Percentiles rank a stretch among this genome's conserved stretches.
Conservation (phyloP, 257 asterid species). For the Anisodus tanguticus region DNA sequence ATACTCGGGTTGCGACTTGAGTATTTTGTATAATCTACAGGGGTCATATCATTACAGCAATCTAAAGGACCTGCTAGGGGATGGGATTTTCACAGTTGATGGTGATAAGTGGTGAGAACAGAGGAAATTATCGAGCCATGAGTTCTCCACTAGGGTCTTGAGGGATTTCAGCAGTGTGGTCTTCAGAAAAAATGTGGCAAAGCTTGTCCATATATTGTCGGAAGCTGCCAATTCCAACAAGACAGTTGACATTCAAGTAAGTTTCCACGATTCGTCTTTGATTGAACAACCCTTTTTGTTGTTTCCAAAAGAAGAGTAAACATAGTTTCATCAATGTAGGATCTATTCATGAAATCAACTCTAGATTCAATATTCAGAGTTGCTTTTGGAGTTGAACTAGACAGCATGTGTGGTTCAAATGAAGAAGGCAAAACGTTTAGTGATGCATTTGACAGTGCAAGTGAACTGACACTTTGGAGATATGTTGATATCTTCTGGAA, state of each 20-base stretch:
- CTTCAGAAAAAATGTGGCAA: slow-evolving; percentile 56
- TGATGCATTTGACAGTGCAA: slow-evolving; percentile 62
- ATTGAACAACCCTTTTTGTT: background rate
- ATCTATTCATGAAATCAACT: slow-evolving; percentile 60
- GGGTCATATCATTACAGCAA: slow-evolving; percentile 54
- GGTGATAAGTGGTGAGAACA: slow-evolving; percentile 81
- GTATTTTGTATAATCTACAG: slow-evolving; percentile 39
- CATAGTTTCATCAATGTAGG: slow-evolving; percentile 42
- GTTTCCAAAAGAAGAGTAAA: background rate
- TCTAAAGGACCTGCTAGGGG: slow-evolving; percentile 63
- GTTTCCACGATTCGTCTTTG: slow-evolving; percentile 20
- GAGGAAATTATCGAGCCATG: slow-evolving; percentile 71
- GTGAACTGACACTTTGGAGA: slow-evolving; percentile 53
- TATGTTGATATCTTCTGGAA: slow-evolving; percentile 62
- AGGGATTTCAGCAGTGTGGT: slow-evolving; percentile 70
- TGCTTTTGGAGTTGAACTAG: slow-evolving; percentile 61
- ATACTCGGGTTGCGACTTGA: background rate
- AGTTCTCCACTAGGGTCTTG: slow-evolving; percentile 68
- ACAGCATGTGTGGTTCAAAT: slow-evolving; percentile 60
- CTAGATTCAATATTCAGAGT: slow-evolving; percentile 60
- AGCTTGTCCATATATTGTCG: slow-evolving; percentile 53
- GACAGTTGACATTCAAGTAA: slow-evolving; percentile 68
- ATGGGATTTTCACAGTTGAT: slow-evolving; percentile 79
- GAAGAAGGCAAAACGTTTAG: slow-evolving; percentile 55
- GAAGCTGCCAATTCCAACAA: slow-evolving; percentile 47